These are phyloP conservation scores for Calonectria honghensis DNA, from an alignment of 2,329 filamentous ascomycete genomes.

Conservation along the genomic window DNA sequence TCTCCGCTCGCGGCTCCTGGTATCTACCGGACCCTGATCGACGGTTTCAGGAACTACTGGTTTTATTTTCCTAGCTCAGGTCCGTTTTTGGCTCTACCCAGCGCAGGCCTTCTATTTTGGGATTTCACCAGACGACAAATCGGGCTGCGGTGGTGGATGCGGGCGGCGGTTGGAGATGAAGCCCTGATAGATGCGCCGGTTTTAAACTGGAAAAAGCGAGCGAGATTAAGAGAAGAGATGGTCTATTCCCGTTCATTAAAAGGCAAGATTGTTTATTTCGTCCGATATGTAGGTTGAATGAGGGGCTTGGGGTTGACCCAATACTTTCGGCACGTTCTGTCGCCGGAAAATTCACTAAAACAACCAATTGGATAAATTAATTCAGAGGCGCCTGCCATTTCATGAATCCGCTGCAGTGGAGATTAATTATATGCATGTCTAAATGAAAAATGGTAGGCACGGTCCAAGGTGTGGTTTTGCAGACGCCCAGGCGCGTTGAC, in stretches of 20 bases:
- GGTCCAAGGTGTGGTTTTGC: background rate
- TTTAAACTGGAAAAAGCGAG: background rate
- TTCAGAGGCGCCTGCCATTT: background rate
- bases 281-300: background rate
- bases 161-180: background rate
- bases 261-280: background rate
- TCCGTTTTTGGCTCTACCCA: background rate
- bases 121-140: background rate
- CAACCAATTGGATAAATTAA: background rate
- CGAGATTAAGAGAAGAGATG: background rate
- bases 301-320: background rate
- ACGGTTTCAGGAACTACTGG: background rate
- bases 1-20: background rate
- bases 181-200: background rate
- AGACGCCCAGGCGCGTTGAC: background rate
- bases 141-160: background rate
- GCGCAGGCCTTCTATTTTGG: background rate
- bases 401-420: background rate
- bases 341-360: background rate
- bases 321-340: no score
- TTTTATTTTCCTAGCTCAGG: background rate
- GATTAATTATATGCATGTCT: constrained; percentile 6
- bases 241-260: background rate
- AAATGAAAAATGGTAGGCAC: constrained; percentile 2
- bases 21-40: constrained; percentile 10